A percentile compares a stretch with the other conserved stretches of the same genome.
Conservation (phyloP, 106 monocot species). For the Agapanthus africanus region DNA sequence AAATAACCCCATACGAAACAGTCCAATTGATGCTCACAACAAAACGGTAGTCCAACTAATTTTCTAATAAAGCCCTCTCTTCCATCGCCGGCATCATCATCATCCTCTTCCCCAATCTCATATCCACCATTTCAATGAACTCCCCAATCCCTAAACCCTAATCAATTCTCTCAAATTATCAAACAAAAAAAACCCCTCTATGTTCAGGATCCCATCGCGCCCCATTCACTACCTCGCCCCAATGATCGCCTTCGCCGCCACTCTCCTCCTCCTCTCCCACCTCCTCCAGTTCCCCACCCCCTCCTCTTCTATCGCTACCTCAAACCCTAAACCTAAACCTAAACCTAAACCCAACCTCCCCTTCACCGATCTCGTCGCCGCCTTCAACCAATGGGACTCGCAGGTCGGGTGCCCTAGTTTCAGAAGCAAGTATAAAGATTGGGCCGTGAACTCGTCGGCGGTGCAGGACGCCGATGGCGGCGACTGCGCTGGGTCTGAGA, state of each 20-base stretch:
- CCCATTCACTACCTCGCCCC: conserved; percentile 39
- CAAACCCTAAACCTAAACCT: not conserved
- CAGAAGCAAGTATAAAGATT: conserved; percentile 21
- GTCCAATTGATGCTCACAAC: too few relatives aligned
- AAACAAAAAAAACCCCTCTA: not conserved
- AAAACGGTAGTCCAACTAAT: too few relatives aligned
- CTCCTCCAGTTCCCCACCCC: conserved; percentile 53
- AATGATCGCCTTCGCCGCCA: conserved; percentile 43
- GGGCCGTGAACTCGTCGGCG: conserved; percentile 38
- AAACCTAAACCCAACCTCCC: not conserved
- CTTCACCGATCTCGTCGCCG: conserved; percentile 15
- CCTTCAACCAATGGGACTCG: conserved; percentile 47
- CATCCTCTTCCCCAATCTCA: too few relatives aligned
- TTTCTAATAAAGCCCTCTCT: too few relatives aligned
- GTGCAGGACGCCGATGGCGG: conserved; percentile 22
- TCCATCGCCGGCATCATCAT: too few relatives aligned
- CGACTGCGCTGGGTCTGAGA: conserved; percentile 16
- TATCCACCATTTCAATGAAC: too few relatives aligned
- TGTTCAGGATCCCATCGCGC: conserved; percentile 27
- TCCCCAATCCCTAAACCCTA: too few relatives aligned
- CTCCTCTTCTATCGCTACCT: conserved; percentile 22
- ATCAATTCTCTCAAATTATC: too few relatives aligned
- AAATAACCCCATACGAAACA: too few relatives aligned
- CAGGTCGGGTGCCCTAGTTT: conserved; percentile 54
- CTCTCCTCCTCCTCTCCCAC: conserved; percentile 52